A percentile compares a stretch with the other conserved stretches of the same genome.
phyloP scores from a whole-genome alignment of 2,329 filamentous ascomycete genomes.

The Penicillium sp. region DNA sequence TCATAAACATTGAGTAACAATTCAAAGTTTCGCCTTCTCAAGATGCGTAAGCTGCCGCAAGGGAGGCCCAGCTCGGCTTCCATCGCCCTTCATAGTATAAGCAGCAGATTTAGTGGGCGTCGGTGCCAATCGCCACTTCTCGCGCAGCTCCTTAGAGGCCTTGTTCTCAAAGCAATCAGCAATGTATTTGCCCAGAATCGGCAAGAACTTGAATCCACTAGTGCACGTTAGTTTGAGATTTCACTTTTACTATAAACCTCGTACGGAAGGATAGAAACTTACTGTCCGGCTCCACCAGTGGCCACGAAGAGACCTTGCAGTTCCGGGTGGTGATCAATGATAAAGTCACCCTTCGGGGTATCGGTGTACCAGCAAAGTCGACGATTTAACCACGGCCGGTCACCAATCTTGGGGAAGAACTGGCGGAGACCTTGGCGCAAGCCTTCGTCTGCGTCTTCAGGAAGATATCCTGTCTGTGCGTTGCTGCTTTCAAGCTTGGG shows the following conservation, averaged over 20 bases:
- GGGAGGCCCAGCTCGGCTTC: conserved; percentile 30
- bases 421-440: conserved; percentile 59
- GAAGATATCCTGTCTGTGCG: conserved; percentile 37
- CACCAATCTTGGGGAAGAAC: conserved; percentile 59
- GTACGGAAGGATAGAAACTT: conserved; percentile 4
- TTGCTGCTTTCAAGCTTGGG: conserved; percentile 40
- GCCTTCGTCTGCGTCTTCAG: conserved; percentile 56
- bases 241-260: neutral
- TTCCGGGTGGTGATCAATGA: conserved; percentile 65
- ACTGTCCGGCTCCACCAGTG: conserved; percentile 28
- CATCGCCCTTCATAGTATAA: conserved; percentile 24
- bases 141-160: conserved; percentile 52
- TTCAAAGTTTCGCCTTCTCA: conserved; percentile 26
- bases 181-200: conserved; percentile 63
- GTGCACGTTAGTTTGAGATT: neutral
- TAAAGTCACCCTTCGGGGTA: conserved; percentile 66
- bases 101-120: conserved; percentile 1
- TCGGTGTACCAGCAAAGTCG: conserved; percentile 74
- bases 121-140: conserved; percentile 54
- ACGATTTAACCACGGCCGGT: conserved; percentile 58
- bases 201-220: conserved; percentile 61
- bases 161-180: conserved; percentile 54
- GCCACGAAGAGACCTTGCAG: conserved; percentile 50
- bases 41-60: conserved; percentile 21
- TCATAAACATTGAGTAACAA: neutral